These are phyloP conservation scores for Hypoxylon intermedium DNA, from an alignment of 495 filamentous ascomycete genomes.

Conservation along the genomic window DNA sequence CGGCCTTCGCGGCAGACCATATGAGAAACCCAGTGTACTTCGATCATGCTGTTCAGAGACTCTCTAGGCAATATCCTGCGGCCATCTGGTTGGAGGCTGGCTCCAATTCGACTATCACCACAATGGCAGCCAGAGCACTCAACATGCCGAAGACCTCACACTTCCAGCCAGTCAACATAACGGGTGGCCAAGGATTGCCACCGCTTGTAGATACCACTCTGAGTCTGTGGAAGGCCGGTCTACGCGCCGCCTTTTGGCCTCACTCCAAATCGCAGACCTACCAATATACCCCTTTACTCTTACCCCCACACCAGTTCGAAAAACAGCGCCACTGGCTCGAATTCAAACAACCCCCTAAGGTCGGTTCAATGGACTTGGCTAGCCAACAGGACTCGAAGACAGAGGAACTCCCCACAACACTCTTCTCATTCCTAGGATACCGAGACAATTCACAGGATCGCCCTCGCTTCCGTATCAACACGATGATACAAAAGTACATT, in stretches of 20 bases:
- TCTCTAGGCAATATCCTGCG: constrained; percentile 16
- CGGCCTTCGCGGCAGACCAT: constrained; percentile 49
- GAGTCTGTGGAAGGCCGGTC: constrained; percentile 54
- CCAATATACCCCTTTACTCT: constrained; percentile 36
- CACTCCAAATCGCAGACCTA: constrained; percentile 48
- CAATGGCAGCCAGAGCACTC: constrained; percentile 41
- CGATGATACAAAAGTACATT: constrained; percentile 43
- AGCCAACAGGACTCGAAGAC: not conserved
- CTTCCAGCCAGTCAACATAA: constrained; percentile 35
- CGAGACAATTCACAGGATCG: constrained; percentile 40
- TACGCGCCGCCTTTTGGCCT: constrained; percentile 53
- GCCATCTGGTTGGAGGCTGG: constrained; percentile 39
- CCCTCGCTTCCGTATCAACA: constrained; percentile 57
- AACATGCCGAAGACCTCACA: not conserved
- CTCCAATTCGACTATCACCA: constrained; percentile 28
- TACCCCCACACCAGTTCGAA: constrained; percentile 52
- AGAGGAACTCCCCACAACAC: constrained; percentile 6
- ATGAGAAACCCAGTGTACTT: constrained; percentile 46
- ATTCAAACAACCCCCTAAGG: constrained; percentile 20
- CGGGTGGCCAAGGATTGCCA: constrained; percentile 5
- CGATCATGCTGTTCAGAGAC: constrained; percentile 18
- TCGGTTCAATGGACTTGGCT: not conserved
- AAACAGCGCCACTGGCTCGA: constrained; percentile 42
- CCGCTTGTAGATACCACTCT: constrained; percentile 49
- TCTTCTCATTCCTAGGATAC: constrained; percentile 52